Base-by-base conservation (phyloP, 345 rosid genomes). In the Erysimum cheiranthoides region DNA sequence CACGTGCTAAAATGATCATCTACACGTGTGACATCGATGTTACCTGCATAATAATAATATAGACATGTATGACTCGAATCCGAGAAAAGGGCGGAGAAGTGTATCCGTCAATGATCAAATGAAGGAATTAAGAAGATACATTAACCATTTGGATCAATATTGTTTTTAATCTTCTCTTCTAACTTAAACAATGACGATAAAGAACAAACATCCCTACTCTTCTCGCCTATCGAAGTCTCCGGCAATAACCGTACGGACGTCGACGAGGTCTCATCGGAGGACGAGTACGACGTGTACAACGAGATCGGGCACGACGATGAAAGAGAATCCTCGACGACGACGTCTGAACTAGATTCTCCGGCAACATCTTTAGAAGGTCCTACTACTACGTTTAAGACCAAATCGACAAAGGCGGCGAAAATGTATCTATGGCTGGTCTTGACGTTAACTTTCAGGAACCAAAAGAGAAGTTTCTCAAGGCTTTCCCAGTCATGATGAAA, bases 391-490 rank as follows among this genome's bases (percentile, higher is more conserved):
- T 65, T 43, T 31, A 77, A 57, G 56, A 92, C 84, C 59, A 95
- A 74, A 78, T 95, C 97, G 13, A 88, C 81, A 63, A 95, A 95
- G 6, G 97, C 99, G 10, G 86, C 86, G 9, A 89, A 84, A 8
- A 95, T 92, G 60, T 80, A 81, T 36, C 80, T 88, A 73, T 95
- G 99, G 73, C 87, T 88, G 25, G 79, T 84, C 82, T 83, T 88
- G 47, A 86, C 91, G 39, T 95, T 95, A 5, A 83, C 87, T 78
- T 80, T 86, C 78, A 95, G 82, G 79, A 90, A 95, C 96, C 93
- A 89, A 1, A 85, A 84, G 61, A 95, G 70, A 81, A 95, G 60
- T 78, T 92, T 89, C 75, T 92, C 96, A 46, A 95, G 80, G 27
- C 86, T 65, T 5, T 77, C 90, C 97, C 97, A 89, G 14, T 90